Conservation (phyloP, 129 eudicot species). For the Flaveria bidentis region DNA sequence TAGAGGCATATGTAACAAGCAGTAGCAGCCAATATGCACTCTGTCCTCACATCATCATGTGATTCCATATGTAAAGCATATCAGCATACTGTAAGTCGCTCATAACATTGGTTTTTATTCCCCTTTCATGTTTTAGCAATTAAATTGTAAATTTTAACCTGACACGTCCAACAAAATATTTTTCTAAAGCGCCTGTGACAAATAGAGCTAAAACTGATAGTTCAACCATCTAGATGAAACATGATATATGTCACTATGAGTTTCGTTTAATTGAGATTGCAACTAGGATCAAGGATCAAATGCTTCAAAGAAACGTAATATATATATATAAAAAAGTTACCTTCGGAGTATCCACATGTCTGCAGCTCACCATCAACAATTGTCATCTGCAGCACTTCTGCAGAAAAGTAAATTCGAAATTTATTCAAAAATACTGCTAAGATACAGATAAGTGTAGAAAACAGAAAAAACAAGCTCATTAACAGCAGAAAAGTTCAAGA, state of each 20-base stretch:
- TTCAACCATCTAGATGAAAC: conserved; percentile 11
- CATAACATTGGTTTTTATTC: neutral
- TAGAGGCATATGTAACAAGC: neutral
- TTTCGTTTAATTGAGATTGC: neutral
- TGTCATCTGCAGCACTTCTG: conserved; percentile 74
- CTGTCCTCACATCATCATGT: neutral
- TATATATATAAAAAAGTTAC: conserved; percentile 42
- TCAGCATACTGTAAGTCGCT: conserved; percentile 9
- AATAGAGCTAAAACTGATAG: neutral
- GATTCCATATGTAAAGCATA: conserved; percentile 16
- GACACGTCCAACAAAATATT: neutral
- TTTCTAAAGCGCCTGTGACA: neutral
- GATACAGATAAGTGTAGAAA: conserved; percentile 6
- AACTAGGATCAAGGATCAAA: neutral
- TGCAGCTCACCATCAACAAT: conserved; percentile 63
- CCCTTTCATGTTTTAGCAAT: conserved; percentile 15
- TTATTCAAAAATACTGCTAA: neutral
- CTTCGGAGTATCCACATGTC: conserved; percentile 57
- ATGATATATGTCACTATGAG: conserved; percentile 8
- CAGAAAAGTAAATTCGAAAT: conserved; percentile 19
- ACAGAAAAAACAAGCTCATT: neutral
- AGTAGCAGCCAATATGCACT: neutral
- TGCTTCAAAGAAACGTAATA: neutral
- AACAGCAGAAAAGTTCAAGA: neutral
- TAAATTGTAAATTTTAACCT: neutral